Evolutionary conservation across 148 eudicot genomes (phyloP).

Genomic region (Rhododendron griersonianum): DNA sequence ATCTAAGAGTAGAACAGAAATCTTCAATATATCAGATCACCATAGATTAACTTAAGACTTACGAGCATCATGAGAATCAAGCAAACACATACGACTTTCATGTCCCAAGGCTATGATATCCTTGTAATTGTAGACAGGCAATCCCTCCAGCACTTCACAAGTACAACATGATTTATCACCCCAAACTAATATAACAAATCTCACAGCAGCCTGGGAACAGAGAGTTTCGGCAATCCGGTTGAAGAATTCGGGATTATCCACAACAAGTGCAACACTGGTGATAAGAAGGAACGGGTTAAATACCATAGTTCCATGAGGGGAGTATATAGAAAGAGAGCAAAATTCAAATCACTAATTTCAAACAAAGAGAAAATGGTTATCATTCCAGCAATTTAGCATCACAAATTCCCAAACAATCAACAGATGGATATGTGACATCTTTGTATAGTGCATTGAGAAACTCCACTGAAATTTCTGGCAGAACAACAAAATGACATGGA

Average conservation of each 20-base stretch:
- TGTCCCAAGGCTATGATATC: slow-evolving; percentile 73
- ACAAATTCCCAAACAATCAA: neutral
- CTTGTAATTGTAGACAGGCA: slow-evolving; percentile 51
- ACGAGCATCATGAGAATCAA: slow-evolving; percentile 66
- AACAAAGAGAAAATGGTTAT: neutral
- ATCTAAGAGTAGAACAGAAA: neutral
- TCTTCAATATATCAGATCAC: neutral
- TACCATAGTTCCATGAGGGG: slow-evolving; percentile 3
- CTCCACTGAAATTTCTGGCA: neutral
- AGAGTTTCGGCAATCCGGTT: slow-evolving; percentile 56
- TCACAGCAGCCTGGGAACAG: slow-evolving; percentile 39
- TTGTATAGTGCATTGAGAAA: neutral
- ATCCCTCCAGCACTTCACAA: slow-evolving; percentile 27
- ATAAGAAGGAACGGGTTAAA: slow-evolving; percentile 1
- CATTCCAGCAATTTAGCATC: neutral
- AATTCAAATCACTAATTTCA: neutral
- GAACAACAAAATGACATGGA: neutral
- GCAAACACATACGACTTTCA: slow-evolving; percentile 54
- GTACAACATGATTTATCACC: slow-evolving; percentile 68
- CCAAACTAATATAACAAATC: slow-evolving; percentile 82
- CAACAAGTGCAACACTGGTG: slow-evolving; percentile 74
- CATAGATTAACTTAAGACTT: slow-evolving; percentile 62
- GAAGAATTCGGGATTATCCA: slow-evolving; percentile 77
- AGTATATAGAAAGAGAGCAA: neutral
- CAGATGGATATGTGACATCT: neutral